Base-by-base conservation (phyloP, 1,139 yeast genomes). In the Nadsonia commutata region DNA sequence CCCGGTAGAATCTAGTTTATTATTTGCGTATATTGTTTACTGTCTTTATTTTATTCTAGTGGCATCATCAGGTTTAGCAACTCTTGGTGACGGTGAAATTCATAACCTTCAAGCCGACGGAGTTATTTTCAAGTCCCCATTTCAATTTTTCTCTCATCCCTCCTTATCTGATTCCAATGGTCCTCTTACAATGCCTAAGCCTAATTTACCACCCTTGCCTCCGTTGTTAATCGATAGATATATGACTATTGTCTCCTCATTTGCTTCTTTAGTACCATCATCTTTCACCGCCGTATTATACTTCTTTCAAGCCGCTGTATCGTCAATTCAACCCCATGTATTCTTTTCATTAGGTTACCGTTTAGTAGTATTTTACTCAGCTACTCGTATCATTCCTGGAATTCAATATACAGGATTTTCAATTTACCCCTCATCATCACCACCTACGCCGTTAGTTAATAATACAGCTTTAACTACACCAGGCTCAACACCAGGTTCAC, bases 11-110 rank as follows among this genome's bases (percentile, higher is more conserved):
- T 75, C 88, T 31, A 82, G 95, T 6, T 65, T 88, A 47, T 68
- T 90, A 53, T 80, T 85, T 57, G 93, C 94, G 11, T 90, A 90
- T 60, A 80, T 88, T 52, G 95, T 90, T 17, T 81, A 94, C 59
- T 85, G 95, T 53, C 76, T 86, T 46, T 88, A 88, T 59, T 93
- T 86, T 56, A 78, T 94, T 3, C 84, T 86, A 16, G n/a, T 27
- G 33, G 16, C 33, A 27, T 27, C 33, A 7, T n/a, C n/a, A n/a
- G n/a, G n/a, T n/a, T n/a, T n/a, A n/a, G n/a, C n/a, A n/a, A n/a
- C n/a, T n/a, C n/a, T n/a, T n/a, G n/a, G n/a, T n/a, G n/a, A n/a
- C n/a, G n/a, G n/a, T n/a, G n/a, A n/a, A n/a, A n/a, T n/a, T n/a
- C n/a, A n/a, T n/a, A n/a, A n/a, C n/a, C n/a, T n/a, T n/a, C n/a